These are phyloP conservation scores for Sporothrix protearum DNA, from an alignment of 2,329 filamentous ascomycete species.

Conservation along the genomic window DNA sequence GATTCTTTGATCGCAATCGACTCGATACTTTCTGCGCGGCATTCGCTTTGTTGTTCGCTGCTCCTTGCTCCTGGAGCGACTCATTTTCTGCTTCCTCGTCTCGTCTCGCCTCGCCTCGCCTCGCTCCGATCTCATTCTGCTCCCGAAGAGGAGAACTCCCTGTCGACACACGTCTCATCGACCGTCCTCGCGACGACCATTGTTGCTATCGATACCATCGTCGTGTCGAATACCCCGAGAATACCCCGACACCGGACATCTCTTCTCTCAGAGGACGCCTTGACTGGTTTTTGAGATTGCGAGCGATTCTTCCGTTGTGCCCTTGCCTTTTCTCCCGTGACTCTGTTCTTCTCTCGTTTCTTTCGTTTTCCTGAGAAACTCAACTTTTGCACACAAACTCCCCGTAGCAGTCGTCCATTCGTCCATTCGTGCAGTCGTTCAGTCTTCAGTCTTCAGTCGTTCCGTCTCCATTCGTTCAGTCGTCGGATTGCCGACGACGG, in stretches of 20 bases:
- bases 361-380: not conserved
- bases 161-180: not conserved
- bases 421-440: no score
- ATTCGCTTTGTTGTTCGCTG: constrained; percentile 13
- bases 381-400: not conserved
- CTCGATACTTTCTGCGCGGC: not conserved
- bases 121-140: not conserved
- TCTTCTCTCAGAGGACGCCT: constrained; percentile 53
- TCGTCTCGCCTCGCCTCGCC: not conserved
- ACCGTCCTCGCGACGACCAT: no score
- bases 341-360: not conserved
- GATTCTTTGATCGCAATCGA: not conserved
- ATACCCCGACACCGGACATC: not conserved
- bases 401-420: not conserved
- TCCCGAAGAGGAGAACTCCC: not conserved
- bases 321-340: not conserved
- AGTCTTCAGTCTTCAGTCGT: no score
- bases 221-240: no score
- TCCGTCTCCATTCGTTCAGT: constrained; percentile 14
- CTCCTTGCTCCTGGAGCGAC: not conserved
- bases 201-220: not conserved
- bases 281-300: constrained; percentile 50
- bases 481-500: constrained; percentile 26
- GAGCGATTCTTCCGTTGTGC: not conserved
- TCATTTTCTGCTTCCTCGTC: not conserved